Evolutionary conservation across 495 filamentous ascomycete genomes (phyloP).

Genomic region (Durotheca rogersii): DNA sequence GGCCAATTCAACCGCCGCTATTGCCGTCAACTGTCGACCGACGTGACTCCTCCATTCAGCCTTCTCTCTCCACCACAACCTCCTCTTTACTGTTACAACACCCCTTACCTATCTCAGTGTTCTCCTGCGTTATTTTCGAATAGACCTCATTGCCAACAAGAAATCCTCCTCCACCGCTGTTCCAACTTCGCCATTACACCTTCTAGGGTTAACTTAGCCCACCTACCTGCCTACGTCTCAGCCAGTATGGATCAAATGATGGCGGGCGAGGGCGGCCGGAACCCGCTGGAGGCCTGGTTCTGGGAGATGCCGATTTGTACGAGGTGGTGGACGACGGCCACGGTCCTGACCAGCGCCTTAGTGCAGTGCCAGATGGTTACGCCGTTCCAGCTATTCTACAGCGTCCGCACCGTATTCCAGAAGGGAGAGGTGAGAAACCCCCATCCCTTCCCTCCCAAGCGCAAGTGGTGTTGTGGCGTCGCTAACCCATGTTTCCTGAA

Average conservation of each 20-base stretch:
- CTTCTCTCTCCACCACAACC: conserved; percentile 10
- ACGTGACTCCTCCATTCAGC: conserved; percentile 4
- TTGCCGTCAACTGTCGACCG: conserved; percentile 1
- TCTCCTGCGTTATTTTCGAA: background rate
- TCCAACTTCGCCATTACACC: no score
- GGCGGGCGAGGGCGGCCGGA: conserved; percentile 65
- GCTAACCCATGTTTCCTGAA: conserved; percentile 9
- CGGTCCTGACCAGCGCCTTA: conserved; percentile 80
- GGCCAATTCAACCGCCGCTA: conserved; percentile 10
- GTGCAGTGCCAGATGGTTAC: conserved; percentile 90
- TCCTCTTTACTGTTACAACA: background rate
- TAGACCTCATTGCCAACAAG: background rate
- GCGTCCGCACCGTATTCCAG: conserved; percentile 83
- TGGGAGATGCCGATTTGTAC: conserved; percentile 97
- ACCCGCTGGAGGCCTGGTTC: conserved; percentile 95
- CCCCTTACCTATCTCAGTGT: background rate
- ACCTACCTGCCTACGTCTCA: background rate
- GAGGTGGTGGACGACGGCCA: conserved; percentile 92
- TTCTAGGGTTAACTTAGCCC: background rate
- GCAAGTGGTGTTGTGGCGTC: conserved; percentile 2
- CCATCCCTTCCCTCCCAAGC: background rate
- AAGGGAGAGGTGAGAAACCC: conserved; percentile 71
- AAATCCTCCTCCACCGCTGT: background rate
- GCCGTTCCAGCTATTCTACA: conserved; percentile 95
- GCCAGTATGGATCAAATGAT: conserved; percentile 63